Conservation (phyloP, 2,329 filamentous ascomycete genomes). For the Microcera coccophila region DNA sequence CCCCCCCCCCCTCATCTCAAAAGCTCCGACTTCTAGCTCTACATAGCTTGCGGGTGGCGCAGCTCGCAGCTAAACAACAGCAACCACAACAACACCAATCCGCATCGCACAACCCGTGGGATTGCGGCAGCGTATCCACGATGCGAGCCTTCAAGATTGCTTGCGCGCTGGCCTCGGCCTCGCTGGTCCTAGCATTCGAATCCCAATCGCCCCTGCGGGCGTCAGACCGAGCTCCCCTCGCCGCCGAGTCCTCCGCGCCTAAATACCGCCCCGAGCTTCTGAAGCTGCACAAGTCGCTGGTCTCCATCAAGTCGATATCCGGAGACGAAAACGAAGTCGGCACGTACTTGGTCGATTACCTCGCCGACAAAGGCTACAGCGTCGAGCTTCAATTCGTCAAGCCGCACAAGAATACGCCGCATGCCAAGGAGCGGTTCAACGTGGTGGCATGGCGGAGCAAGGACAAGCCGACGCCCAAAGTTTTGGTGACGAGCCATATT, state of each 20-base stretch:
- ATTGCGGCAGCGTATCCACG: too few species aligned
- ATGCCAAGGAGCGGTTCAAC: slow-evolving; percentile 55
- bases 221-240: slow-evolving; percentile 2
- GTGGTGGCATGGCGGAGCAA: slow-evolving; percentile 63
- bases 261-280: slow-evolving; percentile 54
- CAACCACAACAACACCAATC: too few species aligned
- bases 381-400: slow-evolving; percentile 41
- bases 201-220: slow-evolving; percentile 3
- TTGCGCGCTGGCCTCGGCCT: slow-evolving; percentile 9
- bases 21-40: too few species aligned
- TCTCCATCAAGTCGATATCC: slow-evolving; percentile 68
- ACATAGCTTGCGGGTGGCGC: too few species aligned
- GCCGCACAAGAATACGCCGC: slow-evolving; percentile 28
- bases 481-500: slow-evolving; percentile 77
- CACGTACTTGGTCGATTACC: slow-evolving; percentile 63
- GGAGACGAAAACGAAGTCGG: slow-evolving; percentile 66
- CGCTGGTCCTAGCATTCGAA: slow-evolving; percentile 5
- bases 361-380: slow-evolving; percentile 47
- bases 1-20: too few species aligned
- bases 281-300: slow-evolving; percentile 69
- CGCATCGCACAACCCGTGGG: too few species aligned
- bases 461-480: slow-evolving; percentile 47
- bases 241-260: slow-evolving; percentile 17
- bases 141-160: slow-evolving; percentile 11
- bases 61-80: too few species aligned